Evolutionary conservation across 495 filamentous ascomycete species (phyloP), one percentile per base, ranked within the genome.

Genomic region (Neurospora sp.): DNA sequence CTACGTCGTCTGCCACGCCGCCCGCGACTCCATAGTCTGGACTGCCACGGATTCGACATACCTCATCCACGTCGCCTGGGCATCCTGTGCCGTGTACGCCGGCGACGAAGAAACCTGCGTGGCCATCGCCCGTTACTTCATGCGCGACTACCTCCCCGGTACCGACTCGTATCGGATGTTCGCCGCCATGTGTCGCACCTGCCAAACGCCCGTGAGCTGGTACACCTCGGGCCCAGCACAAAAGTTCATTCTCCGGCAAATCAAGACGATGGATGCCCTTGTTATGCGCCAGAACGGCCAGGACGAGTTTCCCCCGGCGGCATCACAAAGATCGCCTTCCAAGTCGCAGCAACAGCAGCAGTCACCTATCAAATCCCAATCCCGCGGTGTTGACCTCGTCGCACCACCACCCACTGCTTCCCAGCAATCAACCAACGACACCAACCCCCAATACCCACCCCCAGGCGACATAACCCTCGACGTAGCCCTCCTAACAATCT

Each of bases 201-300:
- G 86, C 75, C 85, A 86, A 68, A 86, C 85, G 14, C 86, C 86
- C 18, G 82, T 86, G 12, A 87, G 85, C 3, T 90, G 85, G 85
- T 89, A 89, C 81, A 85, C 85, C 53, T 85, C 86, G 0, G 86
- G 86, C 0, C 87, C 87, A 0, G 84, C 91, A 39, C 94, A 96
- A 81, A 98, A 98, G 77, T 96, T 91, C 79, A 89, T 98, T 78
- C 85, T 97, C 10, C 88, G 94, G 27, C 93, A 95, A 80, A 91
- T 98, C 81, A 97, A 97, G 80, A 90, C 90, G 16, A 93, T 97
- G 88, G 96, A 99, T 77, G 84, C 75, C 71, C 75, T 80, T 39
- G 73, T 79, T 59, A 77, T 77, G 73, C 73, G 72, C 27, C 42
- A 41, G 44, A 42, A 14, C 14, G 71, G 59, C 0, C 20, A 59